These are phyloP conservation scores for Alternaria brassicicola DNA, from an alignment of 2,329 filamentous ascomycete species.

Conservation along the genomic window DNA sequence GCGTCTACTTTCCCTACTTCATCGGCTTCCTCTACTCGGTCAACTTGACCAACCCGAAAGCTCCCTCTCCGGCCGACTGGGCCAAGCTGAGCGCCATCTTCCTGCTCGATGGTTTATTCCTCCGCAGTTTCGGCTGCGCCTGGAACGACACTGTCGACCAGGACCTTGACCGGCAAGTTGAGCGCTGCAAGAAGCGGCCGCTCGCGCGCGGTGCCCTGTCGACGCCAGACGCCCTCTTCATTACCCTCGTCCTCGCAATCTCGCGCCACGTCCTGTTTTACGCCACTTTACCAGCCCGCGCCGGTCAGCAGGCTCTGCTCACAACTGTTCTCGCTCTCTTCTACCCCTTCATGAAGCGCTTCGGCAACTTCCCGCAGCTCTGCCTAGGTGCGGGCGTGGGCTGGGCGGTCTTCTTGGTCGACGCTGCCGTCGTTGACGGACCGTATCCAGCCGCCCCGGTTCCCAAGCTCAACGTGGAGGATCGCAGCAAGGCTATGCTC, in stretches of 20 bases:
- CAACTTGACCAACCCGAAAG: slow-evolving; percentile 28
- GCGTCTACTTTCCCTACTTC: slow-evolving; percentile 53
- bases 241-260: slow-evolving; percentile 2
- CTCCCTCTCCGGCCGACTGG: slow-evolving; percentile 10
- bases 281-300: background rate
- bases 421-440: slow-evolving; percentile 4
- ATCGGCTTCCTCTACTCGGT: slow-evolving; percentile 49
- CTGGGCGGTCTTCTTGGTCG: slow-evolving; percentile 12
- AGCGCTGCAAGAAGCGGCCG: slow-evolving; percentile 14
- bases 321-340: slow-evolving; percentile 53
- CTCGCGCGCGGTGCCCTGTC: slow-evolving; percentile 57
- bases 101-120: slow-evolving; percentile 54
- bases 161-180: slow-evolving; percentile 58
- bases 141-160: slow-evolving; percentile 64
- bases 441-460: background rate
- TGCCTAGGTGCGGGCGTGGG: slow-evolving; percentile 52
- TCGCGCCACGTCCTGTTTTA: background rate
- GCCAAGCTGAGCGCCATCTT: slow-evolving; percentile 43
- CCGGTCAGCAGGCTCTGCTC: slow-evolving; percentile 46
- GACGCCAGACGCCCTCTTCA: slow-evolving; percentile 37
- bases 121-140: slow-evolving; percentile 48
- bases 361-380: slow-evolving; percentile 61
- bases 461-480: background rate
- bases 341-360: slow-evolving; percentile 60
- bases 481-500: slow-evolving; percentile 6